phyloP scores from a whole-genome alignment of 148 eudicot genomes.

The Rhododendron kiyosumense region DNA sequence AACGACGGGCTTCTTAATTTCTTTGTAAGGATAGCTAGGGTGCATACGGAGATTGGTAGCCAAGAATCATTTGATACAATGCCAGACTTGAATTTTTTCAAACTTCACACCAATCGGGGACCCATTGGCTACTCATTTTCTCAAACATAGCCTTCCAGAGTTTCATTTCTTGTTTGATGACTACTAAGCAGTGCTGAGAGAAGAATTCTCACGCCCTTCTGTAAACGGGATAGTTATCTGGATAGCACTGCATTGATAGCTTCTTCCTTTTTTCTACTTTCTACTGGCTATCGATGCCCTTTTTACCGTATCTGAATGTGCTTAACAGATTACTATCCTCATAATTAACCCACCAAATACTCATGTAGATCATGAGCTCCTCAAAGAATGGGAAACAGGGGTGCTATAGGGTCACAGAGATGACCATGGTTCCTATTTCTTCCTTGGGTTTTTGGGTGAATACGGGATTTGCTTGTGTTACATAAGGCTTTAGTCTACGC shows the following conservation, averaged over 20 bases:
- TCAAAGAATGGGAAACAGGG: conserved; percentile 50
- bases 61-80: not conserved
- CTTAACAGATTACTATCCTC: conserved; percentile 42
- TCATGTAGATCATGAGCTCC: conserved; percentile 26
- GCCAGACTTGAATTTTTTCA: too few species aligned
- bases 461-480: conserved; percentile 24
- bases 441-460: conserved; percentile 48
- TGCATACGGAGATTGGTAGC: not conserved
- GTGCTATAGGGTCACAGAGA: conserved; percentile 32
- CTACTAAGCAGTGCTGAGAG: conserved; percentile 16
- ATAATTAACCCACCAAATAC: conserved; percentile 37
- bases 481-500: conserved; percentile 23
- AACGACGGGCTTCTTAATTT: not conserved
- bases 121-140: too few species aligned
- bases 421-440: conserved; percentile 41
- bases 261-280: conserved; percentile 9
- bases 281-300: too few species aligned
- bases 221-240: conserved; percentile 47
- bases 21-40: not conserved
- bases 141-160: too few species aligned
- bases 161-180: too few species aligned
- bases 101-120: too few species aligned
- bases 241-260: conserved; percentile 40
- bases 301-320: conserved; percentile 33
- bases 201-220: conserved; percentile 1